These are phyloP conservation scores for Xylariaceae sp. DNA, from an alignment of 2,329 filamentous ascomycete genomes.

Conservation along the genomic window DNA sequence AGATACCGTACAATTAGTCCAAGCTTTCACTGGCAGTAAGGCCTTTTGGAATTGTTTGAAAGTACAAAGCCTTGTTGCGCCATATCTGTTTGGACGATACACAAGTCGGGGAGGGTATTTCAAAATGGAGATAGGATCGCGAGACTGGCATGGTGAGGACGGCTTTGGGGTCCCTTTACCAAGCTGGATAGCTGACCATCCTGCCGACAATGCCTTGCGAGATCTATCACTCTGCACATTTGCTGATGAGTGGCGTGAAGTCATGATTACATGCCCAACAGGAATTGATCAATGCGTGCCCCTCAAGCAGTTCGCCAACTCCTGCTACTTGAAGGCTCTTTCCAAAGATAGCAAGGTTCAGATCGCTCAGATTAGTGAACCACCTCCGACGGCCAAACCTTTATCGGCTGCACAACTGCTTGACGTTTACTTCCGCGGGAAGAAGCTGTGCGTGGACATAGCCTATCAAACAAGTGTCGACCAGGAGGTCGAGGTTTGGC, in stretches of 20 bases:
- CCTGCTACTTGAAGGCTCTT: constrained; percentile 11
- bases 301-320: constrained; percentile 6
- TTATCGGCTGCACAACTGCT: constrained; percentile 2
- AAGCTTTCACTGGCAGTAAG: constrained; percentile 9
- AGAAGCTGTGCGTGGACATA: constrained; percentile 12
- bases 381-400: background rate
- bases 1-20: background rate
- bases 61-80: constrained; percentile 10
- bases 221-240: constrained; percentile 13
- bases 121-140: constrained; percentile 9
- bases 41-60: constrained; percentile 14
- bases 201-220: background rate
- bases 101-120: background rate
- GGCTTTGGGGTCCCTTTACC: constrained; percentile 12
- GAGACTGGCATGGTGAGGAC: constrained; percentile 10
- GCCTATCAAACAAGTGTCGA: constrained; percentile 4
- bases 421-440: constrained; percentile 4
- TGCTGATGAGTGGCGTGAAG: constrained; percentile 14
- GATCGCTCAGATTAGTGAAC: background rate
- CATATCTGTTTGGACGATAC: constrained; percentile 12
- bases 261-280: constrained; percentile 7
- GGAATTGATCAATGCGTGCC: constrained; percentile 8
- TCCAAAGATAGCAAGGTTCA: background rate
- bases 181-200: constrained; percentile 6
- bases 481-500: background rate